These are phyloP conservation scores for Yarrowia osloensis DNA, from an alignment of 805 yeast genomes.

Conservation along the genomic window DNA sequence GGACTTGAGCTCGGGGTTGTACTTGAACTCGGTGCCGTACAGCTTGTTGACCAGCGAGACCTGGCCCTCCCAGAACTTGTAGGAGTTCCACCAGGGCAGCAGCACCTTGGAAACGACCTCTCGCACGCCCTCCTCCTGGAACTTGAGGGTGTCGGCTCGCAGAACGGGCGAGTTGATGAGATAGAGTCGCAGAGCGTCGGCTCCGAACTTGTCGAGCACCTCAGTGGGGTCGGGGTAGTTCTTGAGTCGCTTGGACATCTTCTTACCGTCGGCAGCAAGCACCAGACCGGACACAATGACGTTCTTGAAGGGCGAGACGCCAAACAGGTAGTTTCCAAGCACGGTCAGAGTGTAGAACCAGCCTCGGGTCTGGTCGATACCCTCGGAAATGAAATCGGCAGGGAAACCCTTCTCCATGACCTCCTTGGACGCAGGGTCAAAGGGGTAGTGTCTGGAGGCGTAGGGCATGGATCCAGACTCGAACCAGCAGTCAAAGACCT, in stretches of 20 bases:
- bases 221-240: slow-evolving; percentile 94
- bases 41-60: slow-evolving; percentile 80
- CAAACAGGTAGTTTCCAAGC: slow-evolving; percentile 91
- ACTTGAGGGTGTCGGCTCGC: slow-evolving; percentile 93
- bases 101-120: slow-evolving; percentile 95
- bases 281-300: slow-evolving; percentile 96
- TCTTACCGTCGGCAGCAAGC: slow-evolving; percentile 96
- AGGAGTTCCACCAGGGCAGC: slow-evolving; percentile 98
- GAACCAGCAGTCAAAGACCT: slow-evolving; percentile 99
- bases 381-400: slow-evolving; percentile 97
- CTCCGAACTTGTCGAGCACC: slow-evolving; percentile 87
- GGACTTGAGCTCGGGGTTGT: slow-evolving; percentile 63
- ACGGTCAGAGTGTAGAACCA: slow-evolving; percentile 98
- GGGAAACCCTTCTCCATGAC: slow-evolving; percentile 78
- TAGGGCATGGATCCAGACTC: slow-evolving; percentile 99
- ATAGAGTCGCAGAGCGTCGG: slow-evolving; percentile 95
- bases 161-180: slow-evolving; percentile 96
- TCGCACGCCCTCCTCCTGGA: slow-evolving; percentile 98
- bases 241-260: slow-evolving; percentile 97
- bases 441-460: slow-evolving; percentile 96
- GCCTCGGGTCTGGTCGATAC: slow-evolving; percentile 99
- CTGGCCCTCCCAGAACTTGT: slow-evolving; percentile 94
- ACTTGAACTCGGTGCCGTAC: slow-evolving; percentile 67
- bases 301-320: slow-evolving; percentile 89
- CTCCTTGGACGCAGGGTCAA: slow-evolving; percentile 65